Evolutionary conservation across 2,329 filamentous ascomycete genomes (phyloP).

Genomic region (Grosmannia huntii): DNA sequence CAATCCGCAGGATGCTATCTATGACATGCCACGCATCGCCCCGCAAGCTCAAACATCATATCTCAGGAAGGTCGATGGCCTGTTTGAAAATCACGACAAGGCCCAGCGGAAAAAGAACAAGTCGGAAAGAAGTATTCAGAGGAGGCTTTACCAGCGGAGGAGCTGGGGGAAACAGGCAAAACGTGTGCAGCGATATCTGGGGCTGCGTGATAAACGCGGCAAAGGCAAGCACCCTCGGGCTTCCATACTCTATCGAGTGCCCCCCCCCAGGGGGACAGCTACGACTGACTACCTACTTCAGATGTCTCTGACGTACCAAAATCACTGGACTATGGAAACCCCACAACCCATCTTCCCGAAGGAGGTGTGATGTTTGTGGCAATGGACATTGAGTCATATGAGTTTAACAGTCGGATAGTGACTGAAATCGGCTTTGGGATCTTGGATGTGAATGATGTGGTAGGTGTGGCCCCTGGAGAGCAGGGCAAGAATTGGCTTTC

Average conservation of each 20-base stretch:
- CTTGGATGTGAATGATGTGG: constrained; percentile 54
- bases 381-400: constrained; percentile 75
- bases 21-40: background rate
- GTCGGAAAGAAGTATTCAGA: constrained; percentile 28
- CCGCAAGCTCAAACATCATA: background rate
- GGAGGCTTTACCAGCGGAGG: constrained; percentile 35
- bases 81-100: constrained; percentile 2
- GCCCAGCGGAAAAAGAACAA: constrained; percentile 24
- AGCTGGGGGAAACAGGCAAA: constrained; percentile 43
- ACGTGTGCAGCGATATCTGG: constrained; percentile 57
- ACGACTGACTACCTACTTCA: background rate
- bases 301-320: background rate
- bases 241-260: background rate
- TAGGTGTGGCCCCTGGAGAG: constrained; percentile 42
- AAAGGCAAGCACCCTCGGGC: background rate
- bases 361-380: constrained; percentile 56
- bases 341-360: constrained; percentile 34
- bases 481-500: constrained; percentile 53
- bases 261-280: background rate
- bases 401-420: constrained; percentile 50
- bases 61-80: constrained; percentile 1
- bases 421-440: constrained; percentile 81
- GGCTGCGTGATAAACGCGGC: constrained; percentile 35
- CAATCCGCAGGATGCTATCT: background rate
- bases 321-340: constrained; percentile 29